These are phyloP conservation scores for Dictyostelium brefeldianum DNA, from an alignment of 78 protist species.

Conservation along the genomic window DNA sequence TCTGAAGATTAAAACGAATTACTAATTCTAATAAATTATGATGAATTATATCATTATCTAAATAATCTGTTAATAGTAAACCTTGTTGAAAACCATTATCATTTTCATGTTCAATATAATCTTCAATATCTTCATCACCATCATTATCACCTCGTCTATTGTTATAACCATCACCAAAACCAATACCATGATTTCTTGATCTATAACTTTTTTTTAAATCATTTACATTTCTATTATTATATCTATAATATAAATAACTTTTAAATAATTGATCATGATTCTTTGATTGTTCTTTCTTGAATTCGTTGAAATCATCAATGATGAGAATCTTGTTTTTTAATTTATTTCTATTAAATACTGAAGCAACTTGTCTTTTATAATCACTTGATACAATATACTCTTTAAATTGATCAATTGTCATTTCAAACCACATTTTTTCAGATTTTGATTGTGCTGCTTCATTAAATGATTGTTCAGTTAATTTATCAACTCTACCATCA, in stretches of 20 bases:
- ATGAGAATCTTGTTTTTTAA: background rate
- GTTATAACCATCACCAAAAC: no score
- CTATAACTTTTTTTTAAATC: background rate
- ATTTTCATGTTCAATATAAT: no score
- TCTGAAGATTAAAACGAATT: slow-evolving; percentile 5
- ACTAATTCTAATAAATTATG: background rate
- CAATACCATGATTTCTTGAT: no score
- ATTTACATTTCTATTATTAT: slow-evolving; percentile 6
- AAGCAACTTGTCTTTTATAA: background rate
- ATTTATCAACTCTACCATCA: background rate
- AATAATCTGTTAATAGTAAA: background rate
- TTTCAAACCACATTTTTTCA: slow-evolving; percentile 1
- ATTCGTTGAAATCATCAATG: background rate
- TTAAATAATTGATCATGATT: background rate
- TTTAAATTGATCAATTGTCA: slow-evolving; percentile 21
- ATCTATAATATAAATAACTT: background rate
- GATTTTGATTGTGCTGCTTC: background rate
- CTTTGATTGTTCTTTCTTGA: background rate
- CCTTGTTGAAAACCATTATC: no score
- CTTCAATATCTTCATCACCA: no score
- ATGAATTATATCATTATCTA: background rate
- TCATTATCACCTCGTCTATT: no score
- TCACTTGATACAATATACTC: background rate
- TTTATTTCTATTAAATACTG: background rate
- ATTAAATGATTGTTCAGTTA: background rate